A percentile compares a stretch with the other conserved stretches of the same genome.
Evolutionary conservation across 139 green algal genomes (phyloP).

Genomic region (Volvox africanus): DNA sequence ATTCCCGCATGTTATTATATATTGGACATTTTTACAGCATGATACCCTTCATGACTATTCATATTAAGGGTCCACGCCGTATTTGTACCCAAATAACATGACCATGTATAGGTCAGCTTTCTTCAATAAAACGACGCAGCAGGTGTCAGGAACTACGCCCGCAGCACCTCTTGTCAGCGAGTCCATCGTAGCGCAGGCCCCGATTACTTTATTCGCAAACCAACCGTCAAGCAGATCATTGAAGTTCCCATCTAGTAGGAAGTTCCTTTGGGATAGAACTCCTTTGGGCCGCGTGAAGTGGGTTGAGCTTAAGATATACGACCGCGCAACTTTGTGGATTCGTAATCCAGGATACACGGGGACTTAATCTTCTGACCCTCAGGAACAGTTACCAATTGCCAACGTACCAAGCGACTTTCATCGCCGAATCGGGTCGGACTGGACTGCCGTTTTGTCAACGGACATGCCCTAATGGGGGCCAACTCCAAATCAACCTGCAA

Average conservation of each 20-base stretch:
- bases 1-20: too few species aligned
- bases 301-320: constrained; percentile 33
- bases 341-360: not conserved
- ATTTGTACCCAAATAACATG: not conserved
- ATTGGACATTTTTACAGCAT: too few species aligned
- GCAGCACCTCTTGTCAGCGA: not conserved
- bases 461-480: not conserved
- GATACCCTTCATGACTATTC: too few species aligned
- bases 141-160: too few species aligned
- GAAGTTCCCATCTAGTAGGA: constrained; percentile 53
- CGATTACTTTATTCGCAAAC: not conserved
- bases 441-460: not conserved
- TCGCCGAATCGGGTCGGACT: not conserved
- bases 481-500: not conserved
- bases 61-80: not conserved
- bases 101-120: constrained; percentile 26
- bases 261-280: constrained; percentile 56
- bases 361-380: not conserved
- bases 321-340: not conserved
- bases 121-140: not conserved
- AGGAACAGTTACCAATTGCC: not conserved
- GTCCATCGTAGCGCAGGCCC: not conserved
- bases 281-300: not conserved
- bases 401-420: not conserved
- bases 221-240: not conserved